Evolutionary conservation across 345 rosid species (phyloP).

Genomic region (Linum usitatissimum): DNA sequence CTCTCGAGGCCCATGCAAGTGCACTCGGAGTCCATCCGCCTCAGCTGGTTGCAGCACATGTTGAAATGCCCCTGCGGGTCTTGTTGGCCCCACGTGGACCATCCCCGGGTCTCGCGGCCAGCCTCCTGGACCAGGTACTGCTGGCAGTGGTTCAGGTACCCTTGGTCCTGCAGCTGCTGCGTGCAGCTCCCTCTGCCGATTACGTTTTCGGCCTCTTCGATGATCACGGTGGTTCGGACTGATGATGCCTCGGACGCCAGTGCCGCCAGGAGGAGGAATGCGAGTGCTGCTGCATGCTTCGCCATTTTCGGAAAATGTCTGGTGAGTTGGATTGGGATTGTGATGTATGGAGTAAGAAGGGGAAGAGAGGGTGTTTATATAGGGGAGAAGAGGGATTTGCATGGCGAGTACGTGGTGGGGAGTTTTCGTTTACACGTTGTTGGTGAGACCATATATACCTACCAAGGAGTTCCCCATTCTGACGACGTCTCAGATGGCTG

Average conservation of each 20-base stretch:
- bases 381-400: background rate
- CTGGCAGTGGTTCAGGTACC: background rate
- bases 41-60: background rate
- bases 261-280: background rate
- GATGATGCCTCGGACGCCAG: background rate
- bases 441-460: too few species aligned
- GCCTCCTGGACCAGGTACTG: background rate
- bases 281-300: background rate
- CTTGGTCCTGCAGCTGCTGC: background rate
- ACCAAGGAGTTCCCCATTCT: too few species aligned
- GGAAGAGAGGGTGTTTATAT: background rate
- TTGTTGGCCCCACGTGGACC: background rate
- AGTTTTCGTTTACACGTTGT: background rate
- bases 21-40: background rate
- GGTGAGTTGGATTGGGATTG: background rate
- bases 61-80: background rate
- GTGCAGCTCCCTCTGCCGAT: background rate
- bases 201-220: background rate
- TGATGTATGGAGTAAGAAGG: background rate
- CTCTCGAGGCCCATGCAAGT: background rate
- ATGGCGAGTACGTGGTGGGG: background rate
- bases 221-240: background rate
- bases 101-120: background rate
- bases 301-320: background rate
- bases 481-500: too few species aligned